Base-by-base conservation (phyloP, 78 protist species). In the Dictyostelium brefeldianum region DNA sequence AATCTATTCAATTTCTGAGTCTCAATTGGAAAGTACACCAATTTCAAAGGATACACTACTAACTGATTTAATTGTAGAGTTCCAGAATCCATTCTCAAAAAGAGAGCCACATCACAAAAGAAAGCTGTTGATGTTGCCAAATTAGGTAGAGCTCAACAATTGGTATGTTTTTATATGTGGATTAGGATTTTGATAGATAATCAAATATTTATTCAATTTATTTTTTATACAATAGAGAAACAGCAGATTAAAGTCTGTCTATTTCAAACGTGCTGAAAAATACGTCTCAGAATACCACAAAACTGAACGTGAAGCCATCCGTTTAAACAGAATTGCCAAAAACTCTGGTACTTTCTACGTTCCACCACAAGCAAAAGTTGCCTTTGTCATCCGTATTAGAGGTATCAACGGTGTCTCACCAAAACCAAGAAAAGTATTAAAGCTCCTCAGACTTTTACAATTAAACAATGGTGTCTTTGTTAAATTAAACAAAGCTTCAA, bases 381-480 rank as follows among this genome's bases (percentile, higher is more conserved):
- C 98, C 89, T 93, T 99, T 29, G 99, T 99, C 11, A 84, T 99
- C 95, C 98, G 99, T 78, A 97, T 99, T 92, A 97, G 99, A 41
- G 99, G 99, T 98, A 97, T 99, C 96, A 97, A 95, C 96, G 98
- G 97, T 15, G 95, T 99, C 36, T 80, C 77, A 80, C 99, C 99
- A 75, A 97, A 97, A 95, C 85, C 97, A 74, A 47, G 96, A 41
- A 99, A 99, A 98, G 94, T 99, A 91, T 97, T 99, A 43, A 98
- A 97, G 89, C 97, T 99, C 65, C 90, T 99, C 83, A 99, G 99
- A 81, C 98, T 99, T n/a, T 95, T 97, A 73, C 99, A 98, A 96
- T 96, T 99, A 97, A 53, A 98, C 99, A 99, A 98, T 97, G 99
- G 97, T 50, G 99, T 97, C 78, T 99, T 99, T 93, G 91, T 99